Evolutionary conservation across 1,139 yeast species (phyloP).

Genomic region (Zygotorulaspora mrakii): DNA sequence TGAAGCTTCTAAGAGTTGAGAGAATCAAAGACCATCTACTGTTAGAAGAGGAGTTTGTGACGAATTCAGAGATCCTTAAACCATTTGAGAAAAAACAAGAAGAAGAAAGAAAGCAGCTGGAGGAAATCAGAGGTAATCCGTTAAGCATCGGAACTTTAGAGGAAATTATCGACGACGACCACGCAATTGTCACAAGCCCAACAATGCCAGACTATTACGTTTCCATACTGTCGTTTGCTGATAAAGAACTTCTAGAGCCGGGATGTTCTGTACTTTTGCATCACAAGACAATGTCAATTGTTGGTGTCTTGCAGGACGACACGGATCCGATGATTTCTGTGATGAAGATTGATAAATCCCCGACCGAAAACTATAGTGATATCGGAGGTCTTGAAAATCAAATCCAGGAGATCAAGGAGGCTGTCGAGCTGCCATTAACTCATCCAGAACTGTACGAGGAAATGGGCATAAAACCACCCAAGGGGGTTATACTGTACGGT

Average conservation of each 20-base stretch:
- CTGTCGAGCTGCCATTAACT: constrained; percentile 94
- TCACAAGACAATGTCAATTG: constrained; percentile 91
- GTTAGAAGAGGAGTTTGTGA: constrained; percentile 93
- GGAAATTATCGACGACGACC: constrained; percentile 97
- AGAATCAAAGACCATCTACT: constrained; percentile 93
- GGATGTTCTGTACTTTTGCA: constrained; percentile 97
- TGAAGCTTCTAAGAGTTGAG: constrained; percentile 86
- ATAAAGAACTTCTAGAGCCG: constrained; percentile 91
- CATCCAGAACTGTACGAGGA: constrained; percentile 98
- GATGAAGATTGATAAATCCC: constrained; percentile 96
- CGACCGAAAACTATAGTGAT: constrained; percentile 94
- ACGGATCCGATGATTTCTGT: constrained; percentile 98
- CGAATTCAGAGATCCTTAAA: constrained; percentile 89
- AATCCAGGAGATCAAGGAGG: constrained; percentile 96
- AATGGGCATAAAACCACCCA: constrained; percentile 99
- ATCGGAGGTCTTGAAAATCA: constrained; percentile 96
- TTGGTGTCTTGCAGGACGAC: constrained; percentile 94
- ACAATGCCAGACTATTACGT: constrained; percentile 98
- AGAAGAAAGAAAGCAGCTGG: constrained; percentile 92
- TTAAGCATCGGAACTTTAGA: constrained; percentile 96
- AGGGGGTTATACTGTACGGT: constrained; percentile 96
- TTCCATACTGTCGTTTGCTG: constrained; percentile 93
- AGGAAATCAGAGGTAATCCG: constrained; percentile 94
- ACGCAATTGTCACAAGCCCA: constrained; percentile 93
- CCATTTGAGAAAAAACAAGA: constrained; percentile 97